A percentile compares a stretch with the other conserved stretches of the same genome.
phyloP scores from a whole-genome alignment of 768 basidiomycete genomes.

The Pholiota molesta region DNA sequence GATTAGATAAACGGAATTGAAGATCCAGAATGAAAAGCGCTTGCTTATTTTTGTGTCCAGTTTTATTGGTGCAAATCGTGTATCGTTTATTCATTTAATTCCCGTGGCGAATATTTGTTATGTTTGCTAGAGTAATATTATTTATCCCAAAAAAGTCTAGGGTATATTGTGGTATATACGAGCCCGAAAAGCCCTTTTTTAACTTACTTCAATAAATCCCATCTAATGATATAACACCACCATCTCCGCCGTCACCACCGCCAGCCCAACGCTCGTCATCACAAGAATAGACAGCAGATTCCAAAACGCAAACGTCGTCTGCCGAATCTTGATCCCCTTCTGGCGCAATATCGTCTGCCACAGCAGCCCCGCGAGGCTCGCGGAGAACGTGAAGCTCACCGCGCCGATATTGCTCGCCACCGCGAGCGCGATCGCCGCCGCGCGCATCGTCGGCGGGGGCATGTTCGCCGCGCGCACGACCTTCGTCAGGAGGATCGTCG shows the following conservation, averaged over 20 bases:
- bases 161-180: not conserved
- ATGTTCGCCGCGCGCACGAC: constrained; percentile 56
- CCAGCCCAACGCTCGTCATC: constrained; percentile 69
- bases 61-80: too few species aligned
- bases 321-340: constrained; percentile 66
- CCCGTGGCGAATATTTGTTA: too few species aligned
- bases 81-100: too few species aligned
- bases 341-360: constrained; percentile 78
- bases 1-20: too few species aligned
- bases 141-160: not conserved
- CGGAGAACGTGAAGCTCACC: constrained; percentile 86
- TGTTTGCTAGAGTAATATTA: not conserved
- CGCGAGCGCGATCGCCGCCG: constrained; percentile 75
- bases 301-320: constrained; percentile 70
- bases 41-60: too few species aligned
- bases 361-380: constrained; percentile 85
- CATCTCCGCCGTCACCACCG: constrained; percentile 79
- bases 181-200: not conserved
- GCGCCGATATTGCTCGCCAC: constrained; percentile 91
- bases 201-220: not conserved
- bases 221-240: constrained; percentile 37
- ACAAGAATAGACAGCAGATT: constrained; percentile 66
- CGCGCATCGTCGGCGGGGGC: constrained; percentile 40
- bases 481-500: constrained; percentile 87
- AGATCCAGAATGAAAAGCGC: too few species aligned